Evolutionary conservation across 352 stramenopile genomes (phyloP).

Genomic region (Thraustochytrium striatum): DNA sequence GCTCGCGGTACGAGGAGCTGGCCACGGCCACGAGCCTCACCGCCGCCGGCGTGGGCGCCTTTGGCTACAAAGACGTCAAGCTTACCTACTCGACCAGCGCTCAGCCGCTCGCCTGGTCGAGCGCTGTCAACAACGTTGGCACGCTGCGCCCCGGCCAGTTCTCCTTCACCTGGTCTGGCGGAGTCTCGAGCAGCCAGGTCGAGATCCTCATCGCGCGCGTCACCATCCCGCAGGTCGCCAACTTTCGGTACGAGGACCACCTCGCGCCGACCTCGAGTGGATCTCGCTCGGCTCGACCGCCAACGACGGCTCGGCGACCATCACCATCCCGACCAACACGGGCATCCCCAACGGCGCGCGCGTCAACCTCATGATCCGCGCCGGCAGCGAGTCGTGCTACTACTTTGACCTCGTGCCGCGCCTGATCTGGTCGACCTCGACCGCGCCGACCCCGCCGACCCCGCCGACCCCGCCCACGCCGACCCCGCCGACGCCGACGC

Average conservation of each 20-base stretch:
- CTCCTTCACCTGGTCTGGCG: background rate
- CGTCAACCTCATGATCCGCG: no score
- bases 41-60: conserved; percentile 3
- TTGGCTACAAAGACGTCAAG: background rate
- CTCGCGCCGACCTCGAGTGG: conserved; percentile 44
- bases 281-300: background rate
- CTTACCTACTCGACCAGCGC: background rate
- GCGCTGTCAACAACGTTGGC: background rate
- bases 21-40: no score
- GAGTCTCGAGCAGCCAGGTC: background rate
- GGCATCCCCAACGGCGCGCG: no score
- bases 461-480: no score
- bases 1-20: background rate
- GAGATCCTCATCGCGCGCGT: conserved; percentile 8
- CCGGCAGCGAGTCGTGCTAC: no score
- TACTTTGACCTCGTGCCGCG: no score
- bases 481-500: no score
- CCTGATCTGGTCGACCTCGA: no score
- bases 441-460: no score
- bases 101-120: background rate
- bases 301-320: conserved; percentile 6
- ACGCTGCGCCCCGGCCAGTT: background rate
- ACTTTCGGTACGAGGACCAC: background rate
- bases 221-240: background rate
- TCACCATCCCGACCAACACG: conserved; percentile 30